Evolutionary conservation across 306 rosid species (phyloP).

Genomic region (Erythrophleum fordii): DNA sequence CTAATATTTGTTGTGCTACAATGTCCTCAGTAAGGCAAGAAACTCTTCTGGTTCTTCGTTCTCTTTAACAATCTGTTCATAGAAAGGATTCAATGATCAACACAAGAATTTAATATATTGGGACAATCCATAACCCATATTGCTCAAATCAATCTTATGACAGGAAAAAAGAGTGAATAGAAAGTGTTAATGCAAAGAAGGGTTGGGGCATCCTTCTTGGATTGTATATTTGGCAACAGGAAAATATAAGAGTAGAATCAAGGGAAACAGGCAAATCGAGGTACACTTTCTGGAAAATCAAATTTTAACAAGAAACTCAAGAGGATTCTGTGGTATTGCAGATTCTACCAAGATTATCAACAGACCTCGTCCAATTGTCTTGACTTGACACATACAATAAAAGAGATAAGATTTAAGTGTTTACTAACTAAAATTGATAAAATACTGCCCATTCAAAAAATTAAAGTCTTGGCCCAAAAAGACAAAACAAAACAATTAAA

Average conservation of each 20-base stretch:
- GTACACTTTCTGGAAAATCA: not conserved
- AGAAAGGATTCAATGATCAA: constrained; percentile 24
- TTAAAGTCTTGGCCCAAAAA: not conserved
- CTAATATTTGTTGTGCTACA: constrained; percentile 38
- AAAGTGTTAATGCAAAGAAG: too few relatives aligned
- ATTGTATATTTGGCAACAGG: not conserved
- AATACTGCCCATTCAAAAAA: not conserved
- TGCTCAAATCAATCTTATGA: not conserved
- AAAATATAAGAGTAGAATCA: not conserved
- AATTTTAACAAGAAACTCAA: not conserved
- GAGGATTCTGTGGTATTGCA: not conserved
- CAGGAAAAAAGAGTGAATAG: not conserved
- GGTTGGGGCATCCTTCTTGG: not conserved
- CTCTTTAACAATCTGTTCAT: constrained; percentile 61
- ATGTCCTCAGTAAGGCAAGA: constrained; percentile 49
- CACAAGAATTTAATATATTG: not conserved
- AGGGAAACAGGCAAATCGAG: constrained; percentile 21
- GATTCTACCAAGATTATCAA: not conserved
- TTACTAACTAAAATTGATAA: not conserved
- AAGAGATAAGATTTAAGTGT: not conserved
- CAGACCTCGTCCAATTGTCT: not conserved
- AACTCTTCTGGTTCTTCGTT: constrained; percentile 65
- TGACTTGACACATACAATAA: not conserved
- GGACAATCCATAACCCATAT: not conserved
- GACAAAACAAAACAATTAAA: not conserved